These are phyloP conservation scores for Globisporangium sylvaticum DNA, from an alignment of 352 stramenopile species.

Conservation along the genomic window DNA sequence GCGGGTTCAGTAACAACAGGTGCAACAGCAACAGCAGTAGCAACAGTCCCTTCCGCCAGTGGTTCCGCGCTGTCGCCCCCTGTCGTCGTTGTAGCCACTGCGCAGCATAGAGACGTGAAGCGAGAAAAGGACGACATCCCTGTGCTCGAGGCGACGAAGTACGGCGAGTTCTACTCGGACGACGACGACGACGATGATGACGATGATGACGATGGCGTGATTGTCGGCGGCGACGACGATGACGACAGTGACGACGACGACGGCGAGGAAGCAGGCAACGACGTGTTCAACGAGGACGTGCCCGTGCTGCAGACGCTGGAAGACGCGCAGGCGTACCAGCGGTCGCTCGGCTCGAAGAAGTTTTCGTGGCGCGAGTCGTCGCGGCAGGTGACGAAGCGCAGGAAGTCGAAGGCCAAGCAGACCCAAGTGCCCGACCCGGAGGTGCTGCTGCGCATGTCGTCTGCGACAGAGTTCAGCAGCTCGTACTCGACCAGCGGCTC, in stretches of 20 bases:
- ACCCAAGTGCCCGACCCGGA: constrained; percentile 39
- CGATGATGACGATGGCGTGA: constrained; percentile 18
- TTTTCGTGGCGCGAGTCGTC: constrained; percentile 48
- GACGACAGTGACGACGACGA: constrained; percentile 23
- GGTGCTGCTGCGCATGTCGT: constrained; percentile 51
- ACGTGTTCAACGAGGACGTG: constrained; percentile 47
- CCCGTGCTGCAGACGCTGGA: constrained; percentile 66
- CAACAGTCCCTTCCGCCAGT: too few species aligned
- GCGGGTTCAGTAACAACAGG: too few species aligned
- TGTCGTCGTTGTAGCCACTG: constrained; percentile 6
- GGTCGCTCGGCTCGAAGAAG: constrained; percentile 33
- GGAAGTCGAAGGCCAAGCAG: constrained; percentile 7
- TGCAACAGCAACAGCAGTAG: background rate
- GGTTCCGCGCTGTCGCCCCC: background rate
- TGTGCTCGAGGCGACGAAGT: constrained; percentile 45
- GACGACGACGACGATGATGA: constrained; percentile 30
- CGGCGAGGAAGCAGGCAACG: constrained; percentile 28
- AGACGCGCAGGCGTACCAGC: constrained; percentile 32
- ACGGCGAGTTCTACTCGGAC: constrained; percentile 31
- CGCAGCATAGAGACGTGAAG: constrained; percentile 1
- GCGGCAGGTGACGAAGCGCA: constrained; percentile 17
- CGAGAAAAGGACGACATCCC: constrained; percentile 55
- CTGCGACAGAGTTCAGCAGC: constrained; percentile 26
- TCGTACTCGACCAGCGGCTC: constrained; percentile 35
- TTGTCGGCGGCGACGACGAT: constrained; percentile 9